A percentile compares a stretch with the other conserved stretches of the same genome.
These are phyloP conservation scores for Singerocomus rubriflavus DNA, from an alignment of 1,284 basidiomycete genomes.

Conservation along the genomic window DNA sequence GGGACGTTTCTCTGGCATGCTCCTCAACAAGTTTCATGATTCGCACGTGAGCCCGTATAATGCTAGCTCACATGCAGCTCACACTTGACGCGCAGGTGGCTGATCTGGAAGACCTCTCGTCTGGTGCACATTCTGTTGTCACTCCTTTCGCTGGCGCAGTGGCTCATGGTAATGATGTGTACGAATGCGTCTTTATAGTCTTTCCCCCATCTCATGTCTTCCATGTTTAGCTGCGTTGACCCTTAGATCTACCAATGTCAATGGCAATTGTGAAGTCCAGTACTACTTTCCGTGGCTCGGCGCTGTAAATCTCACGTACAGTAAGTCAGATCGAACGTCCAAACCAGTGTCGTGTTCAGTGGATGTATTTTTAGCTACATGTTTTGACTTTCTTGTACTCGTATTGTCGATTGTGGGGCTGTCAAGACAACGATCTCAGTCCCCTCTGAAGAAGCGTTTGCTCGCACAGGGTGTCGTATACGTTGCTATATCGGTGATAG, in stretches of 20 bases:
- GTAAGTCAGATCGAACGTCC: conserved; percentile 6
- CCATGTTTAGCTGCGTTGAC: conserved; percentile 5
- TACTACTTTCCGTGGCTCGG: background rate
- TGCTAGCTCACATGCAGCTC: background rate
- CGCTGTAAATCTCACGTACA: conserved; percentile 8
- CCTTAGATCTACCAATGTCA: background rate
- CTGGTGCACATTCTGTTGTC: conserved; percentile 10
- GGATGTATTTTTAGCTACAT: conserved; percentile 4
- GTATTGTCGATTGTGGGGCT: conserved; percentile 16
- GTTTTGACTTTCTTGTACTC: conserved; percentile 19
- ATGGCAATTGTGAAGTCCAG: conserved; percentile 1
- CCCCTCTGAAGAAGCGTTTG: conserved; percentile 14
- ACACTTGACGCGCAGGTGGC: conserved; percentile 14
- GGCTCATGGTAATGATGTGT: conserved; percentile 15
- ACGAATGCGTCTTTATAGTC: background rate
- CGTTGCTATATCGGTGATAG: conserved; percentile 8
- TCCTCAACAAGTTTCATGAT: conserved; percentile 23
- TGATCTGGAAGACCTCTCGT: conserved; percentile 24
- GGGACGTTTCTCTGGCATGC: conserved; percentile 16
- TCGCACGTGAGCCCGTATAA: conserved; percentile 21
- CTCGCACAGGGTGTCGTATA: conserved; percentile 21
- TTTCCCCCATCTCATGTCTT: background rate
- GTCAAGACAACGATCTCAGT: conserved; percentile 8
- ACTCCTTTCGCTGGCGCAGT: conserved; percentile 19
- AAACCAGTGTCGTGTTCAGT: background rate